Base-by-base conservation (phyloP, 495 filamentous ascomycete species). In the Lichenothelia convexa region DNA sequence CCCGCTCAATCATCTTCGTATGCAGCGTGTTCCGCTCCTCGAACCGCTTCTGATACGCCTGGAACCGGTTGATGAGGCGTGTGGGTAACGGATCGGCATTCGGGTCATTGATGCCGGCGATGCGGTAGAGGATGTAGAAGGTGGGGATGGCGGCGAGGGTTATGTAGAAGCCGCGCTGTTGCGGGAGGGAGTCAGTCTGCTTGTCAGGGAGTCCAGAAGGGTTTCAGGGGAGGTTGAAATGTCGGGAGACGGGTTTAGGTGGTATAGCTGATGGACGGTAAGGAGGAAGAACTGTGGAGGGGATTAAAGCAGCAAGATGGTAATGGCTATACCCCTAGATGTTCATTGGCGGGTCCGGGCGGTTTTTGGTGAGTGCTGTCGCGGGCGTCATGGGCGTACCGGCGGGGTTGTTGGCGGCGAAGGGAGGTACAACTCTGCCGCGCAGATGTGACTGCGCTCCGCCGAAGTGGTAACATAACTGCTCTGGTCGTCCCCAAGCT, bases 151-250 rank as follows among this genome's bases (percentile, higher is more conserved):
- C 56, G 37, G 68, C 73, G 30, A 78, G 50, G 39, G 64, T 54
- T 40, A 79, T 48, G 57, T 74, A 85, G 60, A 85, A 80, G 38
- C 63, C 66, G 42, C 55, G 60, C 76, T 81, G 49, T 55, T 41
- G 9, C 9, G 12, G 22, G 3, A 13, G 13, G 41, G 33, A 13
- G 36, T 43, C 35, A 9, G 8, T 41, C 52, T 30, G 51, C 45
- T 36, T 42, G n/a, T 27, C 33, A 2, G 17, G 11, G n/a, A 19
- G 18, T 5, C 16, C n/a, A 19, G 32, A 29, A 23, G 19, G 38
- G 27, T 32, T 20, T 38, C 46, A 37, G 51, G 41, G 43, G 23
- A 43, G 13, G 35, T 15, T 35, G 45, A 30, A 36, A 30, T 39
- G 11, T 38, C 29, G 26, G 34, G 38, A 20, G n/a, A n/a, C 17